Base-by-base conservation (phyloP, 805 yeast species). In the Sugiyamaella smithiae region DNA sequence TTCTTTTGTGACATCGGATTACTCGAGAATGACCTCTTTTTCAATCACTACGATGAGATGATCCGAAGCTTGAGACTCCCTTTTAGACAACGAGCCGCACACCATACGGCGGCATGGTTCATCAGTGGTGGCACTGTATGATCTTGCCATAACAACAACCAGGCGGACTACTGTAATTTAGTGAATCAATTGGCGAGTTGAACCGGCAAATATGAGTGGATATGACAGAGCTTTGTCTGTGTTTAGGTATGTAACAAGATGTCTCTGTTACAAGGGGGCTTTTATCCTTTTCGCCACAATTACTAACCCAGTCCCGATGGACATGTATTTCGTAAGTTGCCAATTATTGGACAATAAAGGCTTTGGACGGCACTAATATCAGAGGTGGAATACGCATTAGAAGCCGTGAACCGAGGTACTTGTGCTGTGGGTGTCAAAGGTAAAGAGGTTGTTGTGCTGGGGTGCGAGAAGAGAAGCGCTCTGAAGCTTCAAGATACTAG, bases 221-320 rank as follows among this genome's bases (percentile, higher is more conserved):
- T 91, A 91, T 96, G 99, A 91, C 71, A 82, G 98, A 78, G 99
- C 99, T 49, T 79, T 91, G 62, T 90, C 97, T 54, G 95, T 91
- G 68, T 91, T 91, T 74, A 88, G 96, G 84, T 85, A 80, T 60
- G 90, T 81, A 33, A 17, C 12, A n/a, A 5, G 6, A 12, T n/a
- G 12, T 5, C 12, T n/a, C 33, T 29, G 33, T 16, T 4, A 16
- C 14, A 16, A 16, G 12, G 14, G 19, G 37, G n/a, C n/a, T 26
- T 11, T 22, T 24, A 4, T 20, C 12, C 11, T 20, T 19, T 40
- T 29, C 22, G 19, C 38, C 31, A 22, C 53, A 14, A 29, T 35
- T 35, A 19, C 38, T 35, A 12, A 35, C 38, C 16, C 43, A 85
- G 93, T 69, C 99, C 99, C 57, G 99, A 91, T 72, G 99, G 99